These are phyloP conservation scores for Sanghuangporus sanghuang DNA, from an alignment of 1,284 basidiomycete species.

Conservation along the genomic window DNA sequence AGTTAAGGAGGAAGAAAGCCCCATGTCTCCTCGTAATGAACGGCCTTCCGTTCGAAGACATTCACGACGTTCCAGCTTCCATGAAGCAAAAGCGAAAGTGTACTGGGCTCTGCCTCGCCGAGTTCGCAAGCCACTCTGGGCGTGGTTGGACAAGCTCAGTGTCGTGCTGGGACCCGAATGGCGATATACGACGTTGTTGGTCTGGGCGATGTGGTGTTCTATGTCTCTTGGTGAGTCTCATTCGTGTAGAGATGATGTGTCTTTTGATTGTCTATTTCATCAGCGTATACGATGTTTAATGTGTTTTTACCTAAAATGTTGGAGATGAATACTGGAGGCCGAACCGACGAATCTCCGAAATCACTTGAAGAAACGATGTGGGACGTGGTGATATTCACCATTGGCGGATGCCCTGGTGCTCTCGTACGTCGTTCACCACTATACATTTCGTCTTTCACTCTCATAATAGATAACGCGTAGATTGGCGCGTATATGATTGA, in stretches of 20 bases:
- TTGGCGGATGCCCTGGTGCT: constrained; percentile 86
- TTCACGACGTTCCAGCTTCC: constrained; percentile 13
- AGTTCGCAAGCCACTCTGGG: constrained; percentile 46
- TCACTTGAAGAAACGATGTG: constrained; percentile 64
- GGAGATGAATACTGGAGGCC: constrained; percentile 45
- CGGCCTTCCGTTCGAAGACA: neutral
- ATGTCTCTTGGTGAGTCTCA: constrained; percentile 69
- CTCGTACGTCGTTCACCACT: constrained; percentile 48
- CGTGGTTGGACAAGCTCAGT: constrained; percentile 68
- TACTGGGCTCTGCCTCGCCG: constrained; percentile 44
- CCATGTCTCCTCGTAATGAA: neutral
- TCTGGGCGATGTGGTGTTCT: constrained; percentile 81
- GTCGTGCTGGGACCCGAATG: constrained; percentile 82
- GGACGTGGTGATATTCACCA: constrained; percentile 79
- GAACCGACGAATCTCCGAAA: constrained; percentile 34
- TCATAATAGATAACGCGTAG: constrained; percentile 33
- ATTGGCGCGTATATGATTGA: constrained; percentile 90
- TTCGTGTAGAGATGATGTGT: neutral
- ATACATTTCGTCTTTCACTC: neutral
- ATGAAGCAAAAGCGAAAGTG: constrained; percentile 31
- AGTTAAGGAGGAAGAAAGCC: constrained; percentile 3
- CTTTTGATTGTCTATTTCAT: neutral
- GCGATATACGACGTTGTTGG: constrained; percentile 75
- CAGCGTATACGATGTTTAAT: constrained; percentile 95
- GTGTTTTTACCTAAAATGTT: constrained; percentile 91